A percentile compares a stretch with the other conserved stretches of the same genome.
These are phyloP conservation scores for Boletus albobrunnescens DNA, from an alignment of 1,284 basidiomycete genomes.

Conservation along the genomic window DNA sequence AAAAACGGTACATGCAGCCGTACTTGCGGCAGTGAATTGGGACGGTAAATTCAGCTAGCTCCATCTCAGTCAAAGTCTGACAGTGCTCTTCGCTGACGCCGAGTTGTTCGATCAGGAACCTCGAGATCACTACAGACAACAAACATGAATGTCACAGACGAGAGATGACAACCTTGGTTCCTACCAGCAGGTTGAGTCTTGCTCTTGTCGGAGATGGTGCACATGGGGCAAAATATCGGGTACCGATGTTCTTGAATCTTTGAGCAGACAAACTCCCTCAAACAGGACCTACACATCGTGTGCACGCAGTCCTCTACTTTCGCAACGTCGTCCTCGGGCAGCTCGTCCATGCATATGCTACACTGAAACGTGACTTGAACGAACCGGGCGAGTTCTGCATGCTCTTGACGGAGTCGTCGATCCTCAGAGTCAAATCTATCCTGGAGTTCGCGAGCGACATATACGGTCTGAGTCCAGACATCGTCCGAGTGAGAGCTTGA, in stretches of 20 bases:
- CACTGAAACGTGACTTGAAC: constrained; percentile 40
- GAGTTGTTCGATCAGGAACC: constrained; percentile 42
- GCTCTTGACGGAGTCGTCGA: constrained; percentile 36
- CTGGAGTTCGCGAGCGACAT: constrained; percentile 36
- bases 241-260: constrained; percentile 53
- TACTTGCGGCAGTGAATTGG: constrained; percentile 38
- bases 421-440: constrained; percentile 46
- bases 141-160: background rate
- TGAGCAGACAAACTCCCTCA: constrained; percentile 41
- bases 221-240: constrained; percentile 60
- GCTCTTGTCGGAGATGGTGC: constrained; percentile 33
- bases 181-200: constrained; percentile 38
- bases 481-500: constrained; percentile 8
- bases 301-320: constrained; percentile 48
- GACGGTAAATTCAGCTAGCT: constrained; percentile 50
- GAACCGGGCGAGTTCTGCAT: constrained; percentile 38
- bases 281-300: constrained; percentile 53
- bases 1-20: background rate
- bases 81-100: constrained; percentile 48
- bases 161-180: constrained; percentile 14
- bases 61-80: constrained; percentile 49
- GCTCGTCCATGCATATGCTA: constrained; percentile 53
- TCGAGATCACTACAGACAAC: constrained; percentile 39
- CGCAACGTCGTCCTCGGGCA: constrained; percentile 44
- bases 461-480: constrained; percentile 11